Evolutionary conservation across 495 filamentous ascomycete species (phyloP), one percentile per base, ranked within the genome.

Genomic region (Penicillium canariense): DNA sequence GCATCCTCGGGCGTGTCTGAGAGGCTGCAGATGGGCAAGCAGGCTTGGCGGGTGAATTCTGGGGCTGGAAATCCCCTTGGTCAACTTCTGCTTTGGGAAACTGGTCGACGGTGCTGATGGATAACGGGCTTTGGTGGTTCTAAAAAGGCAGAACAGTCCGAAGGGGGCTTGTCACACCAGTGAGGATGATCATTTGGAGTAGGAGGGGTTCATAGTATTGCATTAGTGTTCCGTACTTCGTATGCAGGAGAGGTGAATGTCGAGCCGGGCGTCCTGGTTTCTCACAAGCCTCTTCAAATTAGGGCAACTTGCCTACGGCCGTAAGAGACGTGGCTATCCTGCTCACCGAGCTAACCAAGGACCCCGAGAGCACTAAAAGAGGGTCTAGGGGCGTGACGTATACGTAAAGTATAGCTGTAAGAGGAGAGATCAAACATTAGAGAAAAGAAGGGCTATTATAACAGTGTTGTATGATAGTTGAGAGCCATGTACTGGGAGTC

Each of bases 21-120:
- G 31, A 34, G 10, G 0, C 31, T 34, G 31, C 31, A 34, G 31
- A 10, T 26, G 47, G 34, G 47, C 17, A 23, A 15, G 15, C 14
- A 14, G 10, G 31, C n/a, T 14, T 34, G 31, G 31, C n/a, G 31
- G 31, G 31, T 14, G 31, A 11, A 34, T 34, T 4, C 31, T 34
- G 31, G 31, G 31, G 31, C 31, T 34, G 15, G n/a, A n/a, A 30
- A 11, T 20, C 32, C 26, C 20, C 5, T 49, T 23, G 4, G 22
- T 49, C 14, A 6, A 4, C 30, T 50, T 30, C 35, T 36, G 17
- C 9, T 50, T 50, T 50, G 34, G 48, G 48, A 31, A 50, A 39
- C 17, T 50, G 48, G 34, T 50, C 48, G 36, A 35, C n/a, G 5
- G 15, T 20, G 38, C 10, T 40, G 15, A 14, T 20, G n/a, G 38